Evolutionary conservation across 495 filamentous ascomycete genomes (phyloP).

Genomic region (Pyrenula aspistea): DNA sequence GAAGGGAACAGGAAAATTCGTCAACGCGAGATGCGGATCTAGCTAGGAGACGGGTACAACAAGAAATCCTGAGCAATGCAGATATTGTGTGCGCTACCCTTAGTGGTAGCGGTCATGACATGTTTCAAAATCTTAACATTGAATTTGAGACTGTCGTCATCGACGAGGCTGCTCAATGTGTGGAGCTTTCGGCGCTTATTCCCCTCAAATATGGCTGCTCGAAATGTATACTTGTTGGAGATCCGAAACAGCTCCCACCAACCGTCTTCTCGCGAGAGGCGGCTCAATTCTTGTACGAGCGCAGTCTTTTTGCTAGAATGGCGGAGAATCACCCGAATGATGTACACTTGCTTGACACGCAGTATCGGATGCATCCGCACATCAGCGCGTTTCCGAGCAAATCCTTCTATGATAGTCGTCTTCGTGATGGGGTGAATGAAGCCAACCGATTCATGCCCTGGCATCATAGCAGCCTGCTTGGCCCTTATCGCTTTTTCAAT

Average conservation of each 20-base stretch:
- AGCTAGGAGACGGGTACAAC: conserved; percentile 69
- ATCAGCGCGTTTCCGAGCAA: conserved; percentile 82
- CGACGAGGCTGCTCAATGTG: conserved; percentile 95
- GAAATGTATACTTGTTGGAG: conserved; percentile 94
- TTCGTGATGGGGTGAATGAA: conserved; percentile 80
- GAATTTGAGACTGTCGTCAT: conserved; percentile 98
- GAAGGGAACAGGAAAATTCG: conserved; percentile 71
- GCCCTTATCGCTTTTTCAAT: conserved; percentile 96
- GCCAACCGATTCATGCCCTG: conserved; percentile 61
- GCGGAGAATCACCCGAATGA: conserved; percentile 78
- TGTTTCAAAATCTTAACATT: conserved; percentile 87
- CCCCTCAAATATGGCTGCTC: conserved; percentile 94
- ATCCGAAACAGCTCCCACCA: conserved; percentile 92
- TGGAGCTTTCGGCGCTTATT: conserved; percentile 92
- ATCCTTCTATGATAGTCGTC: conserved; percentile 80
- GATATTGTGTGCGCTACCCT: conserved; percentile 93
- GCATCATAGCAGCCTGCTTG: conserved; percentile 71
- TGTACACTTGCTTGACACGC: conserved; percentile 89
- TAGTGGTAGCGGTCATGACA: conserved; percentile 91
- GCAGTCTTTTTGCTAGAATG: conserved; percentile 97
- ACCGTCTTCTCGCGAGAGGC: conserved; percentile 92
- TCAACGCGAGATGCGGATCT: conserved; percentile 72
- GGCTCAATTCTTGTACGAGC: conserved; percentile 87
- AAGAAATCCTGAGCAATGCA: conserved; percentile 78
- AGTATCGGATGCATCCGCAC: conserved; percentile 98